Conservation (phyloP, 1,284 basidiomycete genomes). For the Ustilago trichophora region DNA sequence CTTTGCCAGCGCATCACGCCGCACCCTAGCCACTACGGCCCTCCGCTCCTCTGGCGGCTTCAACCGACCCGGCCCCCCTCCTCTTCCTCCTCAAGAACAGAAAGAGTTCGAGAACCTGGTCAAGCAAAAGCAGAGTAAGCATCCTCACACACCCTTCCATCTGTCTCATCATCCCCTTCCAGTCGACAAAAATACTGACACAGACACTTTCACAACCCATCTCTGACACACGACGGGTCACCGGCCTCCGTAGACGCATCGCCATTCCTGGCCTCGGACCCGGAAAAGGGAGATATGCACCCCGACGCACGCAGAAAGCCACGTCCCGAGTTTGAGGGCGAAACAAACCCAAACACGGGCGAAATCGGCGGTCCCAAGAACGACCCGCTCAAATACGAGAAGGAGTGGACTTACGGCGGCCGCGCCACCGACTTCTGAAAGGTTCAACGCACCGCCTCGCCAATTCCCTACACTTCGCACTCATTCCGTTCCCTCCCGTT, state of each 20-base stretch:
- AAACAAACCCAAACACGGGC: constrained; percentile 71
- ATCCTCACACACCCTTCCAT: background rate
- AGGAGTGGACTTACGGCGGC: constrained; percentile 66
- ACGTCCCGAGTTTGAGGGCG: constrained; percentile 70
- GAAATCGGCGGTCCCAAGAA: constrained; percentile 72
- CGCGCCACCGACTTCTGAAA: constrained; percentile 65
- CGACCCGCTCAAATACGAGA: constrained; percentile 69
- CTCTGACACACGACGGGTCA: too few relatives aligned
- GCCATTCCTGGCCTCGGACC: constrained; percentile 39
- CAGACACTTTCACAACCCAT: too few relatives aligned
- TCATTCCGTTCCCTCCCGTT: background rate
- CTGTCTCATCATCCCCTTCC: background rate
- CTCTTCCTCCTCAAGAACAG: constrained; percentile 67
- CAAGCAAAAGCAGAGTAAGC: constrained; percentile 63
- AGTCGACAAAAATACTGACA: too few relatives aligned
- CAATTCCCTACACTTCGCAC: background rate
- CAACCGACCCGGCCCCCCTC: constrained; percentile 65
- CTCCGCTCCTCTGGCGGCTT: constrained; percentile 33
- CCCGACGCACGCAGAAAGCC: constrained; percentile 67
- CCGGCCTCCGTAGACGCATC: constrained; percentile 17
- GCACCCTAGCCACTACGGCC: constrained; percentile 14
- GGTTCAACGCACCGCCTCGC: too few relatives aligned
- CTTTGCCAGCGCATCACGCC: constrained; percentile 4
- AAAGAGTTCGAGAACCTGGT: constrained; percentile 67
- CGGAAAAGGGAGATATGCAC: constrained; percentile 58